Percentiles rank a stretch among this genome's conserved stretches.
Evolutionary conservation across 2,329 filamentous ascomycete species (phyloP).

Genomic region (Chalara sp.): DNA sequence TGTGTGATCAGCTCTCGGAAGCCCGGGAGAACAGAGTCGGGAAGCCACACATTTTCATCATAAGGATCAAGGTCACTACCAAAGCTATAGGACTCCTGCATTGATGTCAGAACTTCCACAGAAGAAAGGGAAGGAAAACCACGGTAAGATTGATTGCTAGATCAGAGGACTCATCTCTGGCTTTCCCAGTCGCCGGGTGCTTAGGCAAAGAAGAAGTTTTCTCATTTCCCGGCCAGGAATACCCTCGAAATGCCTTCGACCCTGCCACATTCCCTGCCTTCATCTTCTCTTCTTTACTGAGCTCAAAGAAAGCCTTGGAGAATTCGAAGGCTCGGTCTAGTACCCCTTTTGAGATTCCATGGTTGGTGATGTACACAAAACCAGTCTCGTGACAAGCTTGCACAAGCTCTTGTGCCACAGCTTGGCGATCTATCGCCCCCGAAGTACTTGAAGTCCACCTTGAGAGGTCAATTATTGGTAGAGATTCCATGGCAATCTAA

Average conservation of each 20-base stretch:
- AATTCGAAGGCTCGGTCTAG: conserved; percentile 7
- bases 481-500: no score
- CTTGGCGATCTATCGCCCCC: background rate
- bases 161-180: background rate
- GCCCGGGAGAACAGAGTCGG: conserved; percentile 34
- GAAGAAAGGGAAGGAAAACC: background rate
- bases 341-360: conserved; percentile 2
- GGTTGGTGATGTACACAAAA: conserved; percentile 12
- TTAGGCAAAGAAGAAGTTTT: conserved; percentile 1
- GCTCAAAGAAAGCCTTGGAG: conserved; percentile 4
- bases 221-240: conserved; percentile 7
- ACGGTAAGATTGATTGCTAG: background rate
- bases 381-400: conserved; percentile 8
- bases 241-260: conserved; percentile 5
- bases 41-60: conserved; percentile 41
- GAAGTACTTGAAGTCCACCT: background rate
- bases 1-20: conserved; percentile 37
- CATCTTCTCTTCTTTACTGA: conserved; percentile 5
- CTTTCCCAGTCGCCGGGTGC: background rate
- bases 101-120: background rate
- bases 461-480: conserved; percentile 1
- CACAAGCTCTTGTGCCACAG: conserved; percentile 4
- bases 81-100: conserved; percentile 43
- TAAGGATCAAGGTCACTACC: conserved; percentile 36
- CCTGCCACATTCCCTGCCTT: conserved; percentile 2